A percentile compares a stretch with the other conserved stretches of the same genome.
Conservation (phyloP, 805 yeast genomes). For the Candida insectorum region DNA sequence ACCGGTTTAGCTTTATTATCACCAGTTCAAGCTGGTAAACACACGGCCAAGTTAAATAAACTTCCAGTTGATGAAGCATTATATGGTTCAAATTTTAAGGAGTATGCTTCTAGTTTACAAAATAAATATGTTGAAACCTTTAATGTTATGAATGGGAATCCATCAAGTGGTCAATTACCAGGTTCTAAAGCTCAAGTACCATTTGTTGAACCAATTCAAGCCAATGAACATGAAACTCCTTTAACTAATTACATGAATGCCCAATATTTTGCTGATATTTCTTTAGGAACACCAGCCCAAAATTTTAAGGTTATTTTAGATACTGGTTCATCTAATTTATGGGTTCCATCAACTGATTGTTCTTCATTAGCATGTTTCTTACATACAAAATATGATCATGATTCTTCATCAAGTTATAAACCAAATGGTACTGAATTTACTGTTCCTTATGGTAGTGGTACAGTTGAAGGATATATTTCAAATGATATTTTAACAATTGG, state of each 20-base stretch:
- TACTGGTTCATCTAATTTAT: constrained; percentile 94
- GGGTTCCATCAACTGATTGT: constrained; percentile 93
- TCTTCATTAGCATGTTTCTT: constrained; percentile 92
- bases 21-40: constrained; percentile 47
- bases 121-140: constrained; percentile 56
- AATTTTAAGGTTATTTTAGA: constrained; percentile 90
- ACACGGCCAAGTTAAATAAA: constrained; percentile 57
- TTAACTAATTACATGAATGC: constrained; percentile 93
- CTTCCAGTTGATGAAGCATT: constrained; percentile 55
- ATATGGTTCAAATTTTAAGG: constrained; percentile 46
- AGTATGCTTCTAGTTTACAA: constrained; percentile 57
- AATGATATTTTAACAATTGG: constrained; percentile 82
- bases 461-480: constrained; percentile 88
- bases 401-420: constrained; percentile 76
- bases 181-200: constrained; percentile 39
- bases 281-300: constrained; percentile 92
- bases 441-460: constrained; percentile 90
- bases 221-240: constrained; percentile 50
- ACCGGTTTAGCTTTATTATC: constrained; percentile 30
- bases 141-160: constrained; percentile 30
- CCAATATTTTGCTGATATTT: constrained; percentile 90
- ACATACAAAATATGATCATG: constrained; percentile 88
- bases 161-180: constrained; percentile 14
- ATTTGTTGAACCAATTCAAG: constrained; percentile 23
- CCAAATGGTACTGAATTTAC: constrained; percentile 83